Base-by-base conservation (phyloP, 495 filamentous ascomycete genomes). In the Ramalina intermedia region DNA sequence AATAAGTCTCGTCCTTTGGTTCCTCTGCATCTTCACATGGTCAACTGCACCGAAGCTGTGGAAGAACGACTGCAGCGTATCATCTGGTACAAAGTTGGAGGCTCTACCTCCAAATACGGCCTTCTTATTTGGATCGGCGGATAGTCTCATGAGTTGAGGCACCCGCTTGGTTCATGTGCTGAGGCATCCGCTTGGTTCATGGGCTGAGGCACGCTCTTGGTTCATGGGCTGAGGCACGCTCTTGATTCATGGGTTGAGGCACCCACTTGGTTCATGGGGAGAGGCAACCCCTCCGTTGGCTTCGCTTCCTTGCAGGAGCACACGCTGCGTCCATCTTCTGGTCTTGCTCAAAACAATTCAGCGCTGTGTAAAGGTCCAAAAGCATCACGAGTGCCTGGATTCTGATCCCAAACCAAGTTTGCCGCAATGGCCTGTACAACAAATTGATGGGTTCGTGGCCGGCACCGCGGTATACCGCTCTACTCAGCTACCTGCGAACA, bases 91-190 rank as follows among this genome's bases (percentile, higher is more conserved):
- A 61, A 96, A 96, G 47, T 91, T 91, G 26, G 89, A 95, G 2
- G 96, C 79, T 41, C 91, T 91, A 57, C 91, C 91, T 52, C 96
- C 91, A 60, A 98, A 96, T 51, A 98, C 91, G 21, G 91, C 96
- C 43, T 90, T 98, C 72, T 98, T 98, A 75, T 96, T 96, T n/a
- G 91, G 91, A 58, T 98, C 91, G 33, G 89, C 96, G 70, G 96
- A 98, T 68, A 96, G 91, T 66, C 96, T 98, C 91, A 96, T 98
- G 16, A 88, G 87, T 69, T 94, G 88, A 48, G 81, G 80, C 51
- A 24, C 3, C 23, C 4, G 3, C 23, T 24, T 24, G 23, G 6
- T 24, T 24, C 23, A 24, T 24, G 80, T 76, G 49, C 84, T 84
- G 63, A 87, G 88, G 71, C 81, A 88, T 43, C 23, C 23, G 23